Conservation (phyloP, 108 stramenopile genomes). For the Skeletonema potamos region DNA sequence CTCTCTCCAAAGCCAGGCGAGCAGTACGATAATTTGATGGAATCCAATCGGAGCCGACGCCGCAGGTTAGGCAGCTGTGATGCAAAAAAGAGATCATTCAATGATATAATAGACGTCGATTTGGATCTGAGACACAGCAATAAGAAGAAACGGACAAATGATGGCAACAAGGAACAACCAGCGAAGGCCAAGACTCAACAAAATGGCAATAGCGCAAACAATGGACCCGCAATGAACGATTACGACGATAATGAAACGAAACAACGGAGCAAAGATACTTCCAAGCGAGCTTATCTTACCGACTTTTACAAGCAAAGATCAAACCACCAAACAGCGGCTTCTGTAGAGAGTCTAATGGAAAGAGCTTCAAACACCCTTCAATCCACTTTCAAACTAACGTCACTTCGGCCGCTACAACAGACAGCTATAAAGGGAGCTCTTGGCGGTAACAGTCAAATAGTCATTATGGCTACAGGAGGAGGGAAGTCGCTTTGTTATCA, state of each 20-base stretch:
- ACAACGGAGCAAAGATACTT: background rate
- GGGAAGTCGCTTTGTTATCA: constrained; percentile 96
- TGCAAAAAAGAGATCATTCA: background rate
- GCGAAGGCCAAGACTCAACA: background rate
- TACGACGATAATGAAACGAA: background rate
- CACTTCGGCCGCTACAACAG: constrained; percentile 67
- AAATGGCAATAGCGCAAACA: background rate
- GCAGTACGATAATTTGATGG: constrained; percentile 19
- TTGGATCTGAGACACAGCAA: background rate
- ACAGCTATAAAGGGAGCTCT: constrained; percentile 57
- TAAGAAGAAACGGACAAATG: background rate
- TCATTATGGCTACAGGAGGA: constrained; percentile 94
- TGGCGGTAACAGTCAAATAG: constrained; percentile 56
- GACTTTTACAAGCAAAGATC: constrained; percentile 17
- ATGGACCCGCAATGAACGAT: constrained; percentile 1
- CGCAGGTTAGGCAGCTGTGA: background rate
- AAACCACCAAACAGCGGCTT: background rate
- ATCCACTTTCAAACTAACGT: constrained; percentile 50
- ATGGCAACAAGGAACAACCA: background rate
- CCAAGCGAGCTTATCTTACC: background rate
- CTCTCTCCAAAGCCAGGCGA: constrained; percentile 1
- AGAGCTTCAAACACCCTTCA: constrained; percentile 31
- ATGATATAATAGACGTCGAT: background rate
- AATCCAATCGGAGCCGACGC: constrained; percentile 31
- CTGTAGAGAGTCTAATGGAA: constrained; percentile 21